Evolutionary conservation across 179 eudicot species (phyloP).

Genomic region (Corrigiola litoralis): DNA sequence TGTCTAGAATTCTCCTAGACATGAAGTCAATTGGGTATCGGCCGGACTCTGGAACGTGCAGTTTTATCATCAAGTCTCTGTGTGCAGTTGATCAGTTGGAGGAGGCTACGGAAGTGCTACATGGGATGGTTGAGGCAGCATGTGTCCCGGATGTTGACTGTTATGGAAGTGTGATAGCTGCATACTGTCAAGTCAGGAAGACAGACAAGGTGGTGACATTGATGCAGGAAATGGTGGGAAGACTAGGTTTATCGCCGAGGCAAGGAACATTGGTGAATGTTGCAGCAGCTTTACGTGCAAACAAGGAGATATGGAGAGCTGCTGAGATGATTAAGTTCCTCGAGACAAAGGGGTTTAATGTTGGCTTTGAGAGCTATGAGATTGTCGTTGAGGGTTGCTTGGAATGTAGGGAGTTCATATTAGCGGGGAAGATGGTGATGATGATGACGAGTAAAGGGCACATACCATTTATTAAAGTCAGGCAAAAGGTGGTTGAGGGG

Average conservation of each 20-base stretch:
- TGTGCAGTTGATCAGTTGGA: conserved; percentile 60
- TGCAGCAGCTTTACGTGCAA: conserved; percentile 46
- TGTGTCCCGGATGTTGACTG: conserved; percentile 71
- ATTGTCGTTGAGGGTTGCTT: conserved; percentile 68
- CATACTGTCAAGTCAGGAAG: conserved; percentile 47
- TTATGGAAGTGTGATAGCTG: conserved; percentile 48
- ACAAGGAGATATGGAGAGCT: conserved; percentile 58
- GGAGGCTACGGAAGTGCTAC: conserved; percentile 59
- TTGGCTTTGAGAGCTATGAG: conserved; percentile 71
- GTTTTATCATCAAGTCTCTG: conserved; percentile 65
- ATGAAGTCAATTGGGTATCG: conserved; percentile 67
- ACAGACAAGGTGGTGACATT: conserved; percentile 30
- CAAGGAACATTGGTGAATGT: conserved; percentile 52
- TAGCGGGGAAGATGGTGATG: conserved; percentile 65
- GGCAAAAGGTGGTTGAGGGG: conserved; percentile 77
- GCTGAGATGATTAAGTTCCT: conserved; percentile 63
- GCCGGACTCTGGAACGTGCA: conserved; percentile 75
- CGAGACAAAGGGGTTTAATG: conserved; percentile 35
- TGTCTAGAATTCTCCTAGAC: conserved; percentile 37
- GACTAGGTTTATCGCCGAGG: conserved; percentile 49
- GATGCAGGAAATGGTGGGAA: conserved; percentile 66
- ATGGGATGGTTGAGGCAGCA: conserved; percentile 50
- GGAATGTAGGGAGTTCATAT: conserved; percentile 48
- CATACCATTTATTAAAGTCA: conserved; percentile 63
- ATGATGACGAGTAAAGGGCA: conserved; percentile 63